phyloP scores from a whole-genome alignment of 2,329 filamentous ascomycete species.

The Hymenoscyphus salicellus region DNA sequence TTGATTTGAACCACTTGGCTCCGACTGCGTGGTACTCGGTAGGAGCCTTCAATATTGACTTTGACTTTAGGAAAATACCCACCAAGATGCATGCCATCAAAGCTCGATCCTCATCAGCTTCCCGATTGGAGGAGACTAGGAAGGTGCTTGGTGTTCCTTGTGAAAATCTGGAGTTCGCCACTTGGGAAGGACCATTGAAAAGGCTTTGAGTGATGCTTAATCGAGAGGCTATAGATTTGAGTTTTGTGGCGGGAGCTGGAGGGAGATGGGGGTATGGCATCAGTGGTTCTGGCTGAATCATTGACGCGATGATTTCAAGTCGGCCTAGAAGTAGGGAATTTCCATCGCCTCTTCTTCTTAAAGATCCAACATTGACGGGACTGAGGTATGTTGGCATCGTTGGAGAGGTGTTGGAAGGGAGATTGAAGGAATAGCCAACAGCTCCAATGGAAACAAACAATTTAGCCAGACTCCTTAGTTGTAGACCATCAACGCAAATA shows the following conservation, averaged over 20 bases:
- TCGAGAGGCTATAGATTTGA: not conserved
- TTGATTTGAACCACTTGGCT: not conserved
- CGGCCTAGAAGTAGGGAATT: too few species aligned
- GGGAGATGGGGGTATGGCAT: not conserved
- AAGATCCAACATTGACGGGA: too few species aligned
- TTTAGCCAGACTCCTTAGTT: too few species aligned
- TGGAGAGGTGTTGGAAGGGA: too few species aligned
- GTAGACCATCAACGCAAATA: too few species aligned
- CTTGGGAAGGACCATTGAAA: not conserved
- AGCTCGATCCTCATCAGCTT: not conserved
- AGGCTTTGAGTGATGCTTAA: not conserved
- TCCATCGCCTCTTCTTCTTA: too few species aligned
- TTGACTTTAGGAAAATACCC: not conserved
- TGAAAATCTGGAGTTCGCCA: not conserved
- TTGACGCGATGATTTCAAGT: not conserved
- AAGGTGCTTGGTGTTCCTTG: not conserved
- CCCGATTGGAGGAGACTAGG: not conserved
- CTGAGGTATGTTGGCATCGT: too few species aligned
- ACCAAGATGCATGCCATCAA: not conserved
- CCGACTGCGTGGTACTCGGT: not conserved
- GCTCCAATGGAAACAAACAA: too few species aligned
- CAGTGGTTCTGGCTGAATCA: constrained; percentile 4
- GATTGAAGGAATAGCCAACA: too few species aligned
- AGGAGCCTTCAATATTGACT: not conserved
- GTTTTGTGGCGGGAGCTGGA: not conserved